Percentiles rank a stretch among this genome's conserved stretches.
Evolutionary conservation across 306 rosid species (phyloP).

Genomic region (Cicer cuneatum): DNA sequence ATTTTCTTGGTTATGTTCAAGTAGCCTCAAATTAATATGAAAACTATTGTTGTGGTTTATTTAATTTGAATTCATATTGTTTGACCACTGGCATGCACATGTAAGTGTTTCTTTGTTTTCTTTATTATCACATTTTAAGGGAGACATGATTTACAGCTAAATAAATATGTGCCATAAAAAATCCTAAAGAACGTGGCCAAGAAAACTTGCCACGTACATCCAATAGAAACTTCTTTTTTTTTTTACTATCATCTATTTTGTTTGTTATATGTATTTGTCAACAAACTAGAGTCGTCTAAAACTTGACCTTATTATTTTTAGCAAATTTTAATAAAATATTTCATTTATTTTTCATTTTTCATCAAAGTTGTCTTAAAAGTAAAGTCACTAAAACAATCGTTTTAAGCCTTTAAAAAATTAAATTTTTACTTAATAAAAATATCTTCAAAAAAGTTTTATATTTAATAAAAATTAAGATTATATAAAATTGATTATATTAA

Average conservation of each 20-base stretch:
- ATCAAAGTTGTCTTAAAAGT: no score
- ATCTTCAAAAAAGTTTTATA: no score
- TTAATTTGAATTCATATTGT: slow-evolving; percentile 9
- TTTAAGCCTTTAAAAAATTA: no score
- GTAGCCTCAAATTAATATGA: slow-evolving; percentile 20
- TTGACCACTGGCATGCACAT: slow-evolving; percentile 38
- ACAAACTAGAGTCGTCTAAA: no score
- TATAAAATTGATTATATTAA: no score
- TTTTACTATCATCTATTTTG: background rate
- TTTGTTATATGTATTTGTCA: no score
- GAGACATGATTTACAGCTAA: slow-evolving; percentile 21
- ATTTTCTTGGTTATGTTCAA: slow-evolving; percentile 12
- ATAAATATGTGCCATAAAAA: background rate
- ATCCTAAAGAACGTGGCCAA: slow-evolving; percentile 24
- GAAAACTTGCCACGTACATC: slow-evolving; percentile 31
- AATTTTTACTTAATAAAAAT: no score
- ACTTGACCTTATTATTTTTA: no score
- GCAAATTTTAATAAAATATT: no score
- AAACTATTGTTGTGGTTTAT: background rate
- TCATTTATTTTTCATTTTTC: no score
- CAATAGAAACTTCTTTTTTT: background rate
- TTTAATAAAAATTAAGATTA: no score
- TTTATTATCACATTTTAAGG: slow-evolving; percentile 20
- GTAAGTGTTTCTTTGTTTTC: slow-evolving; percentile 33
- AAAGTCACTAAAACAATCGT: no score